Base-by-base conservation (phyloP, 2,329 filamentous ascomycete species). In the Aspergillus costaricaensis region DNA sequence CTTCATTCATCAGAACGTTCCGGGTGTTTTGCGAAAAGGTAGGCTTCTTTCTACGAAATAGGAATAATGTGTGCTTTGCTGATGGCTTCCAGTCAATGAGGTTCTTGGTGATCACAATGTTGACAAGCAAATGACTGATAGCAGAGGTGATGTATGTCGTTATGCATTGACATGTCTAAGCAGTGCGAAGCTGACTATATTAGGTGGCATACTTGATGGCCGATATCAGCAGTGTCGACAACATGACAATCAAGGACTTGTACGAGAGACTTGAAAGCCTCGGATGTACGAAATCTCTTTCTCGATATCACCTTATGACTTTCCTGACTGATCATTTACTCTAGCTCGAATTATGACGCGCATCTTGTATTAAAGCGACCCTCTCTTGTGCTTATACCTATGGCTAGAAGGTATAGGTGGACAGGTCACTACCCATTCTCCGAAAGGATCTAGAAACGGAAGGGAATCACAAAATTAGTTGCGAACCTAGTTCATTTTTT, bases 61-160 rank as follows among this genome's bases (percentile, higher is more conserved):
- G 9, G 27, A 25, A 15, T n/a, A 38, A 12, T 10, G 2, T 15
- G n/a, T 49, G 8, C 17, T 39, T 53, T 57, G 59, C 63, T 72
- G 62, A 72, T 51, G 32, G 5, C 30, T 51, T 23, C 21, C 64
- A 88, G 95, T 99, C 67, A 99, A 99, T 82, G 91, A 95, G 72
- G 92, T 98, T 64, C 85, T 99, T 51, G 91, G 90, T 47, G 88
- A 96, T 72, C 93, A 99, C 82, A 99, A 99, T 77, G 93, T 99
- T 69, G 94, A 97, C 81, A 98, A 98, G 84, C 95, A 99, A 80
- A 98, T 96, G 82, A 95, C 91, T 54, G 95, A 98, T 77, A 96
- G 91, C 79, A 90, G 89, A 81, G 94, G 92, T 68, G 94, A 98
- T 75, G 89, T 91, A 79, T 66, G 84, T 72, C 23, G 21, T 15